Percentiles rank a stretch among this genome's conserved stretches.
phyloP scores from a whole-genome alignment of 441 rosid species.

The Breynia disticha region DNA sequence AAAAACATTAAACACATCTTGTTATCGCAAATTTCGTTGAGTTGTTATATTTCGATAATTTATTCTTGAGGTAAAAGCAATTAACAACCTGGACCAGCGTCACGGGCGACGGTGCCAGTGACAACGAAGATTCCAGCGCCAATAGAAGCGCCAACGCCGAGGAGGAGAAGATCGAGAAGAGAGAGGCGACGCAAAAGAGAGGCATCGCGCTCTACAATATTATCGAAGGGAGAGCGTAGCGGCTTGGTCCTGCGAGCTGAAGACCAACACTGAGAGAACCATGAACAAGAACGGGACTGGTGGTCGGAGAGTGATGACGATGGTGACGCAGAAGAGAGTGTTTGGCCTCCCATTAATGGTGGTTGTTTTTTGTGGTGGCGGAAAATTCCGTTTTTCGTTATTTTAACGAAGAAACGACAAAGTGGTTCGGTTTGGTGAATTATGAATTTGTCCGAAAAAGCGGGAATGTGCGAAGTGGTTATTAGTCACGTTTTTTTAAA shows the following conservation, averaged over 20 bases:
- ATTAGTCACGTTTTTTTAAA: too few relatives aligned
- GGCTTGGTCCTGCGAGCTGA: slow-evolving; percentile 70
- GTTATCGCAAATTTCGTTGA: too few relatives aligned
- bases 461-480: too few relatives aligned
- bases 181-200: slow-evolving; percentile 73
- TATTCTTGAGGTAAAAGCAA: background rate
- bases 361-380: too few relatives aligned
- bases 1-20: too few relatives aligned
- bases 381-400: too few relatives aligned
- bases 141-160: slow-evolving; percentile 89
- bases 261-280: slow-evolving; percentile 53
- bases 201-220: slow-evolving; percentile 22
- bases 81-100: slow-evolving; percentile 75
- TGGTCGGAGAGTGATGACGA: too few relatives aligned
- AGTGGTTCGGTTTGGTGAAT: too few relatives aligned
- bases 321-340: too few relatives aligned
- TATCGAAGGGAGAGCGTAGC: slow-evolving; percentile 27
- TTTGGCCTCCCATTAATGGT: slow-evolving; percentile 8
- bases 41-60: slow-evolving; percentile 5
- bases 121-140: slow-evolving; percentile 98
- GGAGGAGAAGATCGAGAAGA: slow-evolving; percentile 65
- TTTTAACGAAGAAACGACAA: too few relatives aligned
- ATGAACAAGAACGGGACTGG: slow-evolving; percentile 10
- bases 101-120: slow-evolving; percentile 94
- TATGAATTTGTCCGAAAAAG: too few relatives aligned